These are phyloP conservation scores for Blastomyces silverae DNA, from an alignment of 2,329 filamentous ascomycete genomes.

Conservation along the genomic window DNA sequence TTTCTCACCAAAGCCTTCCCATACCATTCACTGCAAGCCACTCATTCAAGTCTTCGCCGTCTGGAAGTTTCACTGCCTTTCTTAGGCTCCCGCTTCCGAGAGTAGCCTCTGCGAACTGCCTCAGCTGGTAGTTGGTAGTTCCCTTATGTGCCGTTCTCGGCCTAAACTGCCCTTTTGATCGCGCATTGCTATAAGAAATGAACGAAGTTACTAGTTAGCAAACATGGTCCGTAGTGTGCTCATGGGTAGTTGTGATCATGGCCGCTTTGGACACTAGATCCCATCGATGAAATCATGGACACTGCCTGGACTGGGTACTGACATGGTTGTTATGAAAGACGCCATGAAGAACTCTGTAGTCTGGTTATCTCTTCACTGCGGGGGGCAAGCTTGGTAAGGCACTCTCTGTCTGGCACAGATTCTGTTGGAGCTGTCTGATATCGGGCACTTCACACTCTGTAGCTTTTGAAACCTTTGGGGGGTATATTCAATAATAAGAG, in stretches of 20 bases:
- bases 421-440: not conserved
- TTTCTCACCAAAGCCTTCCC: conserved; percentile 26
- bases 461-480: not conserved
- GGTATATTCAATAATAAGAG: not conserved
- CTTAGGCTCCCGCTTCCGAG: conserved; percentile 88
- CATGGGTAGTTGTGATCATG: conserved; percentile 21
- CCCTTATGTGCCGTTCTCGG: conserved; percentile 78
- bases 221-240: conserved; percentile 8
- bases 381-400: not conserved
- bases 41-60: conserved; percentile 95
- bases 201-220: not conserved
- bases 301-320: conserved; percentile 42
- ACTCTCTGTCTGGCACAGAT: not conserved
- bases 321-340: conserved; percentile 77
- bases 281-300: conserved; percentile 26
- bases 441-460: not conserved
- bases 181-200: conserved; percentile 61
- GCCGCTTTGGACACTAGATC: conserved; percentile 19
- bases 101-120: conserved; percentile 97
- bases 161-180: conserved; percentile 84
- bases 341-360: conserved; percentile 48
- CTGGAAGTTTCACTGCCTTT: conserved; percentile 93
- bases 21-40: conserved; percentile 96
- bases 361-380: not conserved
- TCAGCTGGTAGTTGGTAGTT: conserved; percentile 83